Evolutionary conservation across 2,329 filamentous ascomycete species (phyloP).

Genomic region (Ophiostoma sp.): DNA sequence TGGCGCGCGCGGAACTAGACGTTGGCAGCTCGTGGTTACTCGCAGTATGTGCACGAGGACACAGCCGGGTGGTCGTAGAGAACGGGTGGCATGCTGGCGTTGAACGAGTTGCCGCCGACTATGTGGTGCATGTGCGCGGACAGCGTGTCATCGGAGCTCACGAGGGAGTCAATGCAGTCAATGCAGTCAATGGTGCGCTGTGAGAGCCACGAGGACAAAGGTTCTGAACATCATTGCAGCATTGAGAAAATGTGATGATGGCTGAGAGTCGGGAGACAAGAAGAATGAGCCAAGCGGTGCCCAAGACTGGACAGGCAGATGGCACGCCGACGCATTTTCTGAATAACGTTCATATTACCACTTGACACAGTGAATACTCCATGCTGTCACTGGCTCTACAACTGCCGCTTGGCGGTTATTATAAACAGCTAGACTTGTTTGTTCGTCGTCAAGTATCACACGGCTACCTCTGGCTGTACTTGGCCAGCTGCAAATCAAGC

Average conservation of each 20-base stretch:
- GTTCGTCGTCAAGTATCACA: too few relatives aligned
- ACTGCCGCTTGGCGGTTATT: not conserved
- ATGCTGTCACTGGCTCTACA: not conserved
- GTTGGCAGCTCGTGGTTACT: conserved; percentile 36
- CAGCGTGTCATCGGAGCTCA: conserved; percentile 36
- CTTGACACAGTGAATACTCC: too few relatives aligned
- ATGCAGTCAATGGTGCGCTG: conserved; percentile 29
- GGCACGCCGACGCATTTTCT: too few relatives aligned
- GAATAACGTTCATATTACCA: too few relatives aligned
- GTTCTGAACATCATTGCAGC: not conserved
- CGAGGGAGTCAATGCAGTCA: conserved; percentile 30
- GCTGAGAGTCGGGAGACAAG: not conserved
- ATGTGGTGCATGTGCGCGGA: conserved; percentile 31
- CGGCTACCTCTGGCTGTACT: too few relatives aligned
- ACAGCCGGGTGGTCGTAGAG: not conserved
- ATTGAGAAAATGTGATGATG: not conserved
- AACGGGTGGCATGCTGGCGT: not conserved
- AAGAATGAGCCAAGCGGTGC: not conserved
- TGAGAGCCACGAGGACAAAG: conserved; percentile 22
- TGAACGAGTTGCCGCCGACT: not conserved
- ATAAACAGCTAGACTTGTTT: too few relatives aligned
- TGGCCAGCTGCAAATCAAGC: too few relatives aligned
- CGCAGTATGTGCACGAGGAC: conserved; percentile 30
- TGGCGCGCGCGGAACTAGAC: conserved; percentile 30
- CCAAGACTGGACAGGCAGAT: too few relatives aligned